Conservation (phyloP, 148 eudicot genomes). For the Fagopyrum homotropicum region DNA sequence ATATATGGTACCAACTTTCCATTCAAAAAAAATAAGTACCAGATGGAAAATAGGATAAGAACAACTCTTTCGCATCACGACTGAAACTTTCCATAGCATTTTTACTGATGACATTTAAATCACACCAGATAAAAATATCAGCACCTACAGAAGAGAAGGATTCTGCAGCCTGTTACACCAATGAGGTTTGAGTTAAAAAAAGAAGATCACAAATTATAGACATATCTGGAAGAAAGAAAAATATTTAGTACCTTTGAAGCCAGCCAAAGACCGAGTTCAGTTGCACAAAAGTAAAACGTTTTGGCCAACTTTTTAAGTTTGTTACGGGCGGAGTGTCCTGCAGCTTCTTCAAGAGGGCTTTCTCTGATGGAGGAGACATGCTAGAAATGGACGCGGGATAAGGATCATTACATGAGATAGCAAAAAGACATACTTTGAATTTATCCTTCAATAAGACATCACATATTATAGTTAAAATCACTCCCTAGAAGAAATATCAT, state of each 20-base stretch:
- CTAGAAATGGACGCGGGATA: neutral
- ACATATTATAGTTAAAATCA: neutral
- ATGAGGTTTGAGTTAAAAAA: neutral
- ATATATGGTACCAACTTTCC: neutral
- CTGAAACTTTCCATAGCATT: slow-evolving; percentile 40
- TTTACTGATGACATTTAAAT: slow-evolving; percentile 32
- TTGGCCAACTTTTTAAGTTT: slow-evolving; percentile 41
- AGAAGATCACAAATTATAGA: neutral
- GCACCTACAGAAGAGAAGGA: slow-evolving; percentile 31
- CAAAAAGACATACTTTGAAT: neutral
- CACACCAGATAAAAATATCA: slow-evolving; percentile 42
- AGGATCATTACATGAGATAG: neutral
- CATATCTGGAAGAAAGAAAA: neutral
- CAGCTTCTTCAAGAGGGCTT: slow-evolving; percentile 18
- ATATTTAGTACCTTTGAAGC: slow-evolving; percentile 48
- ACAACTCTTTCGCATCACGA: slow-evolving; percentile 39
- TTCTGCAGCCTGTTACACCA: slow-evolving; percentile 56
- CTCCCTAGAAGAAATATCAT: neutral
- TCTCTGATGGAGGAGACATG: neutral
- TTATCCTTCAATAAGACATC: neutral
- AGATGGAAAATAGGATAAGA: slow-evolving; percentile 37
- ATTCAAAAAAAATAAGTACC: slow-evolving; percentile 31
- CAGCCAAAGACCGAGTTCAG: slow-evolving; percentile 79
- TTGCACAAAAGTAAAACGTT: slow-evolving; percentile 50
- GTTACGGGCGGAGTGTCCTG: slow-evolving; percentile 22